Evolutionary conservation across 352 stramenopile species (phyloP).

Genomic region (Hyaloperonospora arabidopsidis): DNA sequence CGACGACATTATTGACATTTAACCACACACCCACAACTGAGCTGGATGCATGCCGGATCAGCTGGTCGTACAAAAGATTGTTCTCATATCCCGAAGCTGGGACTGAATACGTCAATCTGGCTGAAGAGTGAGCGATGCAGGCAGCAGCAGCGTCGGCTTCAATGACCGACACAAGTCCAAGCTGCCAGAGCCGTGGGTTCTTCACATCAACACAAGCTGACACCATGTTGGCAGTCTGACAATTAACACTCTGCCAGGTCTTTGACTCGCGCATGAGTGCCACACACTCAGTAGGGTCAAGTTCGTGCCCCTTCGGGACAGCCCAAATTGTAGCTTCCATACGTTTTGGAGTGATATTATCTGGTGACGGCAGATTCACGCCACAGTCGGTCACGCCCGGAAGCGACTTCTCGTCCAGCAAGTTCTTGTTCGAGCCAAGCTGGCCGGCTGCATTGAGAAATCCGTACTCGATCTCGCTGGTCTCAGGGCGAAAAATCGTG

Average conservation of each 20-base stretch:
- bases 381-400: slow-evolving; percentile 58
- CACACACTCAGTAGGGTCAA: slow-evolving; percentile 43
- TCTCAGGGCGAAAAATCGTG: slow-evolving; percentile 75
- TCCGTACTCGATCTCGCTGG: slow-evolving; percentile 78
- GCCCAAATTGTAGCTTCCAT: slow-evolving; percentile 70
- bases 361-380: slow-evolving; percentile 71
- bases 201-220: slow-evolving; percentile 31
- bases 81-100: slow-evolving; percentile 54
- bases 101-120: slow-evolving; percentile 29
- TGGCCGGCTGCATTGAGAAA: slow-evolving; percentile 75
- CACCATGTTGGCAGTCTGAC: slow-evolving; percentile 32
- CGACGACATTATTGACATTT: slow-evolving; percentile 32
- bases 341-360: slow-evolving; percentile 79
- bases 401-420: slow-evolving; percentile 61
- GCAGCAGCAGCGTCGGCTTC: slow-evolving; percentile 29
- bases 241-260: slow-evolving; percentile 57
- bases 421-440: slow-evolving; percentile 53
- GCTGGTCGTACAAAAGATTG: slow-evolving; percentile 26
- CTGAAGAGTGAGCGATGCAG: slow-evolving; percentile 13
- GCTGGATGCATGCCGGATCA: slow-evolving; percentile 24
- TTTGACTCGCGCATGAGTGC: slow-evolving; percentile 32
- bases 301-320: slow-evolving; percentile 24
- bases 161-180: slow-evolving; percentile 22
- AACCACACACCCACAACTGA: slow-evolving; percentile 42
- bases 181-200: slow-evolving; percentile 32